A percentile compares a stretch with the other conserved stretches of the same genome.
Evolutionary conservation across 192 early-diverging fungal genomes (phyloP).

Genomic region (Coemansia sp.): DNA sequence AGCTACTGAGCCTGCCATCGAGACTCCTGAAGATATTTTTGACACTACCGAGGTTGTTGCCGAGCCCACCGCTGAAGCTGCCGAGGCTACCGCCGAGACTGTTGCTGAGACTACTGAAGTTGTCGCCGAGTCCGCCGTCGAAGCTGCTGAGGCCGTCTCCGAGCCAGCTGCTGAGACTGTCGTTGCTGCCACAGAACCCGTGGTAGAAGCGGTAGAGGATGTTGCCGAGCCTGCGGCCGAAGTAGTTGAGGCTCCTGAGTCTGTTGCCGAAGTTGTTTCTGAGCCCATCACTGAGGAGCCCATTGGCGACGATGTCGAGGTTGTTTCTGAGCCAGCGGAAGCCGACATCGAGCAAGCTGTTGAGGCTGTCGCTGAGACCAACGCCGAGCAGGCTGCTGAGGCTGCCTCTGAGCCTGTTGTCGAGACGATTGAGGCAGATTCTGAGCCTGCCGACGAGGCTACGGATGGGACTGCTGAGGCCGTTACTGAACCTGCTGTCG

Average conservation of each 20-base stretch:
- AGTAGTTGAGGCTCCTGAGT: not conserved
- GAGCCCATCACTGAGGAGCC: not conserved
- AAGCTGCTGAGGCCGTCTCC: not conserved
- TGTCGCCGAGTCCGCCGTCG: too few species aligned
- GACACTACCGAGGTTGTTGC: not conserved
- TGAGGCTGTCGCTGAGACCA: not conserved
- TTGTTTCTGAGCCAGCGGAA: not conserved
- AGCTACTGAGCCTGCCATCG: not conserved
- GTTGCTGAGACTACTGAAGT: too few species aligned
- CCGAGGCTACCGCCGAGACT: not conserved
- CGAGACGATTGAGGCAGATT: too few species aligned
- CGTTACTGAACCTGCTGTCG: conserved; percentile 1
- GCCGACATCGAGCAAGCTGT: too few species aligned
- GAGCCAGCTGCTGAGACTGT: not conserved
- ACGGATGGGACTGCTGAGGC: not conserved
- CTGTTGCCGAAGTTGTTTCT: not conserved
- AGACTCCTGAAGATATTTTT: not conserved
- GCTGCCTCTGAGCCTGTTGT: not conserved
- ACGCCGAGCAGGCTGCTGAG: not conserved
- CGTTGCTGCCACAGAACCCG: too few species aligned
- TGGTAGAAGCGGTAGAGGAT: too few species aligned
- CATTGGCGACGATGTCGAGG: not conserved
- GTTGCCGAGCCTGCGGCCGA: not conserved
- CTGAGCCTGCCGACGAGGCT: not conserved
- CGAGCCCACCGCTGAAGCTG: not conserved